phyloP scores from a whole-genome alignment of 208 protist genomes.

The Lotmaria passim region DNA sequence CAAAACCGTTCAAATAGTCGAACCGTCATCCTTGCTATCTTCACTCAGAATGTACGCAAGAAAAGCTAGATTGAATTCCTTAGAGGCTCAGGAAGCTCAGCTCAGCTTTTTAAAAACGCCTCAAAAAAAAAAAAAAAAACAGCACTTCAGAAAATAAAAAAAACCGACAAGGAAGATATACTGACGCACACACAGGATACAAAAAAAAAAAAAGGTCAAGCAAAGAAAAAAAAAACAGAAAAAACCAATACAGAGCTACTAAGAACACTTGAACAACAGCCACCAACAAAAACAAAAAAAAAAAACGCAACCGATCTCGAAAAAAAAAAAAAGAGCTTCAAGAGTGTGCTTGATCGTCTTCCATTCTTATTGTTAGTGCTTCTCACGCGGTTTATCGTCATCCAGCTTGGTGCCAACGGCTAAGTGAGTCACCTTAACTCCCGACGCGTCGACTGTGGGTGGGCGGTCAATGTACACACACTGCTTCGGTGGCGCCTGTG shows the following conservation, averaged over 20 bases:
- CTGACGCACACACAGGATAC: background rate
- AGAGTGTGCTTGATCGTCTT: too few relatives aligned
- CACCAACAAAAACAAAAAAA: conserved; percentile 2
- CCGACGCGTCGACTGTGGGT: conserved; percentile 48
- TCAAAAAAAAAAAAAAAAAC: too few relatives aligned
- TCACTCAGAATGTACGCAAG: too few relatives aligned
- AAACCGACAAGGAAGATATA: background rate
- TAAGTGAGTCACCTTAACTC: conserved; percentile 52
- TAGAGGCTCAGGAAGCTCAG: too few relatives aligned
- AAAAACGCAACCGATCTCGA: background rate
- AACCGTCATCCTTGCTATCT: too few relatives aligned
- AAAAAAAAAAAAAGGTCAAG: background rate
- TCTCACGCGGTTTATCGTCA: conserved; percentile 41
- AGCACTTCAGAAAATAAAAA: conserved; percentile 9
- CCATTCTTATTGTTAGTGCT: conserved; percentile 9
- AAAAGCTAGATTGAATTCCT: too few relatives aligned
- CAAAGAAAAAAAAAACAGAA: background rate
- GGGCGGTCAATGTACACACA: conserved; percentile 86
- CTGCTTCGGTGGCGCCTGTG: conserved; percentile 66
- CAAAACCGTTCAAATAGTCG: too few relatives aligned
- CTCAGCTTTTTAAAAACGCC: too few relatives aligned
- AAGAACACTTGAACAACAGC: too few relatives aligned
- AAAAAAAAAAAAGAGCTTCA: background rate
- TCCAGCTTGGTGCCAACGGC: conserved; percentile 80
- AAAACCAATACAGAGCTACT: background rate